A percentile compares a stretch with the other conserved stretches of the same genome.
These are phyloP conservation scores for Raphanus raphanistrum DNA, from an alignment of 345 rosid species.

Conservation along the genomic window DNA sequence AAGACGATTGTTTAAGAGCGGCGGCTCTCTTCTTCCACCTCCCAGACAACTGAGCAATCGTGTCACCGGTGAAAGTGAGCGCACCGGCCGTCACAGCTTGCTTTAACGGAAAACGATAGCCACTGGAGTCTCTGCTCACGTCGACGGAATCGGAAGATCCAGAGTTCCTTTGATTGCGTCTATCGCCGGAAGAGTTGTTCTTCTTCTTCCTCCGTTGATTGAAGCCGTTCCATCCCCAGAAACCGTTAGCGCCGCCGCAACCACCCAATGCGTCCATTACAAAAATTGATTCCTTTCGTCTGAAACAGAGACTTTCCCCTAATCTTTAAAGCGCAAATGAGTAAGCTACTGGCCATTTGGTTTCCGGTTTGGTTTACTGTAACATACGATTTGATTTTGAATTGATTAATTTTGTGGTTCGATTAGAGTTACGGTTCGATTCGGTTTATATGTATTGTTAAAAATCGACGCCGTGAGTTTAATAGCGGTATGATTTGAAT, in stretches of 20 bases:
- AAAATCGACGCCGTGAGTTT: no score
- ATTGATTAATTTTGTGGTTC: not conserved
- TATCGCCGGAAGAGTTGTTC: conserved; percentile 30
- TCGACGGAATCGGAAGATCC: conserved; percentile 55
- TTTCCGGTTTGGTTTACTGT: conserved; percentile 17
- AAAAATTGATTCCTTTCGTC: conserved; percentile 11
- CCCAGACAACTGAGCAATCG: conserved; percentile 64
- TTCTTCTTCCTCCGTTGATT: conserved; percentile 33
- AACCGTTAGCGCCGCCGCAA: conserved; percentile 45
- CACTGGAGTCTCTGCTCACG: conserved; percentile 40
- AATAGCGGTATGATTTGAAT: no score
- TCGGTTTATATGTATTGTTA: no score
- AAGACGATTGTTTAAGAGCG: conserved; percentile 27
- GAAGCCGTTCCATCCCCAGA: conserved; percentile 59
- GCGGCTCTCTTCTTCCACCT: conserved; percentile 47
- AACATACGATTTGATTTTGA: no score
- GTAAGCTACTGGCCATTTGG: conserved; percentile 23
- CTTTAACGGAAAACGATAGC: conserved; percentile 72
- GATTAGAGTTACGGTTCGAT: not conserved
- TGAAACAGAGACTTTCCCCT: conserved; percentile 3
- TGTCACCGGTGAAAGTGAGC: conserved; percentile 75
- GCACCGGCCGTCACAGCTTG: conserved; percentile 81
- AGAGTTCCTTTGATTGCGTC: conserved; percentile 42
- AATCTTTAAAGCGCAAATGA: conserved; percentile 15
- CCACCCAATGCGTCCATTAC: conserved; percentile 63